A percentile compares a stretch with the other conserved stretches of the same genome.
Evolutionary conservation across 257 asterid species (phyloP).

Genomic region (Eucommia ulmoides): DNA sequence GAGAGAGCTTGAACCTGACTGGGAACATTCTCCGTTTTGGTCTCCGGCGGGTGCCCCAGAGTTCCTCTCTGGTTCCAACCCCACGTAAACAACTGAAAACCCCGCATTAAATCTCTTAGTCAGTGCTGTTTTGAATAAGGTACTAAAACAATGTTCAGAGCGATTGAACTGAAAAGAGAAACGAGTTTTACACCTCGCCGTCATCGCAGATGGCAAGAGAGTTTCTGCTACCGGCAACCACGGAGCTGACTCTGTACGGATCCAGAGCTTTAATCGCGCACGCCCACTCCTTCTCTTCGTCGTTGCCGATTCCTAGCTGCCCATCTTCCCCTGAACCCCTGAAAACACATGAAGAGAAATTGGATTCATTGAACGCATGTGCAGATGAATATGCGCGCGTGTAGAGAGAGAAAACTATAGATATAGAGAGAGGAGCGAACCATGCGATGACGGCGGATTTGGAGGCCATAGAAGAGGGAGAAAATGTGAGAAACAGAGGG

Average conservation of each 20-base stretch:
- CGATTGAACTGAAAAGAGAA: no score
- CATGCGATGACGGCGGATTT: constrained; percentile 68
- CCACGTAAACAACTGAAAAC: constrained; percentile 85
- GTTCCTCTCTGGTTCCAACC: constrained; percentile 99
- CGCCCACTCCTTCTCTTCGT: constrained; percentile 82
- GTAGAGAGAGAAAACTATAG: background rate
- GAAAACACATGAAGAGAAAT: constrained; percentile 13
- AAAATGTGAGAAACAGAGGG: background rate
- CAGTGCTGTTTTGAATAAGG: no score
- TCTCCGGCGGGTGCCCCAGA: constrained; percentile 81
- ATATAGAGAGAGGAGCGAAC: constrained; percentile 20
- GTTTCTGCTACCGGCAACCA: constrained; percentile 94
- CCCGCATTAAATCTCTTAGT: no score
- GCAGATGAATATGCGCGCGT: background rate
- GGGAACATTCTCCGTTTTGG: constrained; percentile 87
- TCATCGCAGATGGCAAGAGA: constrained; percentile 89
- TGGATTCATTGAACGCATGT: background rate
- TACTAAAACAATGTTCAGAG: no score
- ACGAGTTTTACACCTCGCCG: constrained; percentile 64
- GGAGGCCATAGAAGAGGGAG: constrained; percentile 37
- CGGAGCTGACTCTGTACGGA: constrained; percentile 40
- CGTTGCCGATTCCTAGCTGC: constrained; percentile 74
- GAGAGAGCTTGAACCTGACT: constrained; percentile 82
- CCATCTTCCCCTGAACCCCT: constrained; percentile 99
- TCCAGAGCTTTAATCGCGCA: constrained; percentile 53